Conservation (phyloP, 306 rosid species). For the Casuarina equisetifolia region DNA sequence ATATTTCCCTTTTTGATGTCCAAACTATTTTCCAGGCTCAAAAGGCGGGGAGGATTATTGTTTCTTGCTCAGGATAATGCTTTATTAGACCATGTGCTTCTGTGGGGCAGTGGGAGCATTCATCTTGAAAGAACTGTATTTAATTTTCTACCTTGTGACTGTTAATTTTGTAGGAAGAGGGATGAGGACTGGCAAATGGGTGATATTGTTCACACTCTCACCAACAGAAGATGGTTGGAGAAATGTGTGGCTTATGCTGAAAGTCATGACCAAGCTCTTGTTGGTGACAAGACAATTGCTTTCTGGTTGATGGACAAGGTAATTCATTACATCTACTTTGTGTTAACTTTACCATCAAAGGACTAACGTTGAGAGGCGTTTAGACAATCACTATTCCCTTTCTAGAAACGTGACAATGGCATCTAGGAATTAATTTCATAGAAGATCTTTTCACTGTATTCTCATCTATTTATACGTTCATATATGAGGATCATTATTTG, state of each 20-base stretch:
- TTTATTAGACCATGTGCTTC: no score
- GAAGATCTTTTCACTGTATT: background rate
- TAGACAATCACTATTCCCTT: slow-evolving; percentile 4
- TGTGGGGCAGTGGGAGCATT: background rate
- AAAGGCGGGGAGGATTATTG: no score
- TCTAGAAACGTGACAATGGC: background rate
- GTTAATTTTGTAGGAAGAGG: slow-evolving; percentile 49
- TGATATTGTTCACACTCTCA: slow-evolving; percentile 75
- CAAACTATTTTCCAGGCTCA: background rate
- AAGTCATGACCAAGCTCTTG: slow-evolving; percentile 99
- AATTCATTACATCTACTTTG: slow-evolving; percentile 19
- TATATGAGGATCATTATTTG: background rate
- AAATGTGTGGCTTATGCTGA: slow-evolving; percentile 93
- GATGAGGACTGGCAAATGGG: slow-evolving; percentile 89
- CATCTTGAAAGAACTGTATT: background rate
- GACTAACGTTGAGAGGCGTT: slow-evolving; percentile 11
- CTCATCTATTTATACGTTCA: background rate
- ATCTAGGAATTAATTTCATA: background rate
- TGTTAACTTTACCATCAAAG: slow-evolving; percentile 16
- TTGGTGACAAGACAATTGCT: slow-evolving; percentile 97
- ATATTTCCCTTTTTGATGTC: no score
- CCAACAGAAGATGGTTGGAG: slow-evolving; percentile 95
- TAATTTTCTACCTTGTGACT: background rate
- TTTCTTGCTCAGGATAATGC: no score
- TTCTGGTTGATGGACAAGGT: slow-evolving; percentile 99